phyloP scores from a whole-genome alignment of 768 basidiomycete species.

The Mycena metata region DNA sequence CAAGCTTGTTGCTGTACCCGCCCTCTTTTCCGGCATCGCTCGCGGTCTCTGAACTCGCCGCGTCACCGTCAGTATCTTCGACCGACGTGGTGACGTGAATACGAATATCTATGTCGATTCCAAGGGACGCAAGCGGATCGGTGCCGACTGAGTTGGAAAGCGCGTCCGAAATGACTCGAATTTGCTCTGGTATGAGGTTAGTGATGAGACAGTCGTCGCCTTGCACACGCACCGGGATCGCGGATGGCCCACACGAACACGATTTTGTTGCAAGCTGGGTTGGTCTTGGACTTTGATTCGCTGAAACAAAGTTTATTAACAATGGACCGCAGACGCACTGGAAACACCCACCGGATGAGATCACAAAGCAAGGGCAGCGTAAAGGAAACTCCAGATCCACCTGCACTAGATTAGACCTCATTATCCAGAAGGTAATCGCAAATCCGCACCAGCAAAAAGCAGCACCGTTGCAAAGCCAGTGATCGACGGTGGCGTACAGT shows the following conservation, averaged over 20 bases:
- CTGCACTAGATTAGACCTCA: constrained; percentile 21
- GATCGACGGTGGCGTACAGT: constrained; percentile 60
- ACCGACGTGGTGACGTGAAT: constrained; percentile 38
- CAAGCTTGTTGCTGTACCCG: no score
- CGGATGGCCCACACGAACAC: constrained; percentile 61
- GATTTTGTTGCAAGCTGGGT: constrained; percentile 39
- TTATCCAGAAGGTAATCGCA: not conserved
- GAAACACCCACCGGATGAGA: constrained; percentile 54
- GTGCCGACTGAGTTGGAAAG: constrained; percentile 37
- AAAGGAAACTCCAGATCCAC: constrained; percentile 66
- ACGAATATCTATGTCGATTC: constrained; percentile 35
- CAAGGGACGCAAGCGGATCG: not conserved
- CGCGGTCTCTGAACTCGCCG: constrained; percentile 13
- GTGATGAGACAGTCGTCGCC: not conserved
- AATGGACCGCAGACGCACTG: not conserved
- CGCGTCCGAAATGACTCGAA: constrained; percentile 48
- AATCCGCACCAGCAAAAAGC: constrained; percentile 57
- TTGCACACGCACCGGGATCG: constrained; percentile 46
- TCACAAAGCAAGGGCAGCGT: constrained; percentile 60
- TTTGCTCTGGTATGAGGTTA: constrained; percentile 39
- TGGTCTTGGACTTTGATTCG: constrained; percentile 4
- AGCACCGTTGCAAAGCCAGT: constrained; percentile 59
- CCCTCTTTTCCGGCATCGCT: constrained; percentile 20
- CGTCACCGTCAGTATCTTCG: constrained; percentile 27
- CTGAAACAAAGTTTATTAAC: constrained; percentile 11